Percentiles rank a stretch among this genome's conserved stretches.
Evolutionary conservation across 148 eudicot genomes (phyloP).

Genomic region (Rheum nobile): DNA sequence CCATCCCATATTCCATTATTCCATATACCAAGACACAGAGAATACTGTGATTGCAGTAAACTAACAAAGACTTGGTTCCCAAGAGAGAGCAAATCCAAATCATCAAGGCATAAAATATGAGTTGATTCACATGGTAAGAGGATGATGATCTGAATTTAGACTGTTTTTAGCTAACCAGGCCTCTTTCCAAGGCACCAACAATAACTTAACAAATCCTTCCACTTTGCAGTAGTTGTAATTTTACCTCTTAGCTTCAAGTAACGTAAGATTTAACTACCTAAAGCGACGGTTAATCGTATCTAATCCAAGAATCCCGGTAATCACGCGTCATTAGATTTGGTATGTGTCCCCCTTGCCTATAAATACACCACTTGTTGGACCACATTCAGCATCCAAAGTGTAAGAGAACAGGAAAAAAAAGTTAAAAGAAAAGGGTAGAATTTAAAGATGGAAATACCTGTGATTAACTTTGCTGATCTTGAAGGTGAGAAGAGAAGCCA

Average conservation of each 20-base stretch:
- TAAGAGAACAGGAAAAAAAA: not conserved
- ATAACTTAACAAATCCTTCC: not conserved
- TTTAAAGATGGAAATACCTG: conserved; percentile 50
- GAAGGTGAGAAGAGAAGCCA: conserved; percentile 48
- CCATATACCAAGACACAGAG: conserved; percentile 1
- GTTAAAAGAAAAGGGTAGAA: not conserved
- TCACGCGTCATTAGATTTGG: not conserved
- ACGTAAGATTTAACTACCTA: conserved; percentile 10
- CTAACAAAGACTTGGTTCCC: not conserved
- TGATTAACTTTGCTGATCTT: conserved; percentile 59
- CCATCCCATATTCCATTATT: conserved; percentile 1
- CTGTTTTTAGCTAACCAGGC: not conserved
- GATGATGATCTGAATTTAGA: conserved; percentile 8
- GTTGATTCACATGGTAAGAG: conserved; percentile 2
- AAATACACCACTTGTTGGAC: not conserved
- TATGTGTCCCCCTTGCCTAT: not conserved
- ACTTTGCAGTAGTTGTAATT: not conserved
- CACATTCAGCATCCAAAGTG: not conserved
- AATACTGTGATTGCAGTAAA: not conserved
- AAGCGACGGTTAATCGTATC: not conserved
- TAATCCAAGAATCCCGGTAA: conserved; percentile 7
- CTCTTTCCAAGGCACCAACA: not conserved
- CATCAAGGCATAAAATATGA: conserved; percentile 5
- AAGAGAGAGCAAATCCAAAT: not conserved
- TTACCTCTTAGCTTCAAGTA: not conserved